These are phyloP conservation scores for Dactylellina parvicollis DNA, from an alignment of 2,329 filamentous ascomycete species.

Conservation along the genomic window DNA sequence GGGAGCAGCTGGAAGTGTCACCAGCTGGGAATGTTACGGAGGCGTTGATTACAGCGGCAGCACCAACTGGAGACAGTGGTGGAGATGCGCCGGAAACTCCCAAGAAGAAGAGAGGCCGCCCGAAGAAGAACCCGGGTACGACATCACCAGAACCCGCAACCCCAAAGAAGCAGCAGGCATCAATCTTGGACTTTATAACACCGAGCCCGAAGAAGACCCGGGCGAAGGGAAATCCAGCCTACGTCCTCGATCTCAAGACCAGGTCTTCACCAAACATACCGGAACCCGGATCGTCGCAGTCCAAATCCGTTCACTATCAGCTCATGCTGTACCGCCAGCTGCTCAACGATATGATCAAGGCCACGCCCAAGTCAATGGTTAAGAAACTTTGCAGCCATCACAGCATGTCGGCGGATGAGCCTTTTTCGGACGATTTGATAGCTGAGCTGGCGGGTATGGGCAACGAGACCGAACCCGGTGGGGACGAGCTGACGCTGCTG, in stretches of 20 bases:
- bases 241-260: constrained; percentile 90
- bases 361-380: constrained; percentile 73
- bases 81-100: constrained; percentile 15
- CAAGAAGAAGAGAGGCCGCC: constrained; percentile 49
- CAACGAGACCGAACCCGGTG: constrained; percentile 8
- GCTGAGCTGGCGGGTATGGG: constrained; percentile 50
- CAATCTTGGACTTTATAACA: constrained; percentile 49
- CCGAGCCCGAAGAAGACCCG: constrained; percentile 53
- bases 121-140: constrained; percentile 26
- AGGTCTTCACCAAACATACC: constrained; percentile 71
- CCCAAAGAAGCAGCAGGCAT: constrained; percentile 33
- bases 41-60: constrained; percentile 12
- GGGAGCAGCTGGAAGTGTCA: constrained; percentile 21
- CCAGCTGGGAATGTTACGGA: constrained; percentile 25
- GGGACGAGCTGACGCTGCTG: constrained; percentile 63
- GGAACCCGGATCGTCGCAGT: constrained; percentile 67
- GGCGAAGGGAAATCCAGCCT: constrained; percentile 64
- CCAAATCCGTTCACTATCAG: constrained; percentile 83
- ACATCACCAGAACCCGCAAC: constrained; percentile 11
- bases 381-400: constrained; percentile 76
- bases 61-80: constrained; percentile 1
- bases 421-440: constrained; percentile 78
- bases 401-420: constrained; percentile 70
- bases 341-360: constrained; percentile 75
- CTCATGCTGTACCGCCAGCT: constrained; percentile 89